Percentiles rank a stretch among this genome's conserved stretches.
Evolutionary conservation across 2,329 filamentous ascomycete species (phyloP).

Genomic region (Colletotrichum lindemuthianum): DNA sequence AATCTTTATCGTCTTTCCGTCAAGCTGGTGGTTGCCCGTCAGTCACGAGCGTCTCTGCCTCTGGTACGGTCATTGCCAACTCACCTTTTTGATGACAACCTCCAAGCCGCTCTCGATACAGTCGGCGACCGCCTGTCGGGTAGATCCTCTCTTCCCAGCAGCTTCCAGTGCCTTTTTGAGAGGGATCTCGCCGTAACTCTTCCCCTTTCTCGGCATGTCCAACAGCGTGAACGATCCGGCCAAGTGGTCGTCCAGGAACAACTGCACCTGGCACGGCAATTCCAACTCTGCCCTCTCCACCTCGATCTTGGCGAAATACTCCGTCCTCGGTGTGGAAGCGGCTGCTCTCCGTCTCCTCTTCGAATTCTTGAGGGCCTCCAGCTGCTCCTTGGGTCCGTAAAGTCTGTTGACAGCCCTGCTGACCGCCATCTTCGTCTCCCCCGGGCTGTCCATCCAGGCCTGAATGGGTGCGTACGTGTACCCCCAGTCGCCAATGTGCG

Average conservation of each 20-base stretch:
- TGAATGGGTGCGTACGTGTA: conserved; percentile 54
- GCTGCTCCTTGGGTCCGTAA: conserved; percentile 44
- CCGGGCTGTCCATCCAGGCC: conserved; percentile 63
- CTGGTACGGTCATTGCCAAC: conserved; percentile 7
- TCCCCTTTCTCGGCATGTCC: conserved; percentile 48
- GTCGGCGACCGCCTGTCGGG: not conserved
- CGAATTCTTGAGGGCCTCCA: not conserved
- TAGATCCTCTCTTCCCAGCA: not conserved
- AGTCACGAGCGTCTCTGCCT: conserved; percentile 5
- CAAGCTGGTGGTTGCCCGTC: conserved; percentile 38
- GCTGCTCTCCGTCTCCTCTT: conserved; percentile 8
- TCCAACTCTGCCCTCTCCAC: conserved; percentile 50
- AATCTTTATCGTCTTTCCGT: conserved; percentile 44
- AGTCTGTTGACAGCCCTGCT: conserved; percentile 67
- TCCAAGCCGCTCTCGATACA: conserved; percentile 37
- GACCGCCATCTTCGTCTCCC: conserved; percentile 69
- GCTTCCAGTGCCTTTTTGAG: conserved; percentile 39
- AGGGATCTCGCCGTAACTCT: conserved; percentile 45
- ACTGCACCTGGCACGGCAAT: conserved; percentile 49
- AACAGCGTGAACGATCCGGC: conserved; percentile 49
- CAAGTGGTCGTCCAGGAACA: conserved; percentile 43
- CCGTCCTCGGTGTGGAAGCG: conserved; percentile 12
- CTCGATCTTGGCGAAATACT: conserved; percentile 50
- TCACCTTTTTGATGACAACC: conserved; percentile 48
- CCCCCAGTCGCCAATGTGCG: conserved; percentile 47